These are phyloP conservation scores for Trypanosoma brucei DNA, from an alignment of 208 protist genomes.

Conservation along the genomic window DNA sequence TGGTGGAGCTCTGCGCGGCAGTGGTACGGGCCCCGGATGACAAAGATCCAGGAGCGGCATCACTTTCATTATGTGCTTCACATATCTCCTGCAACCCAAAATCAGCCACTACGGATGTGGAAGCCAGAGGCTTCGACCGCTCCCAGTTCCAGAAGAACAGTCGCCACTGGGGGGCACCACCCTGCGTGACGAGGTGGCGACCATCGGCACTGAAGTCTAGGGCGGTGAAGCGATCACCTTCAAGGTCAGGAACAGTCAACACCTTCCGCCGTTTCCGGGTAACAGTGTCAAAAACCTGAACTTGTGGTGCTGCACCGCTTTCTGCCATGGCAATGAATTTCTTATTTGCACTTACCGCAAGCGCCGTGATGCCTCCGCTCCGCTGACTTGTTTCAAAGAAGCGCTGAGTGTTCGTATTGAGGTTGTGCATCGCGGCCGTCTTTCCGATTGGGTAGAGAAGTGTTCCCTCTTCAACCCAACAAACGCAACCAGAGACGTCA, in stretches of 20 bases:
- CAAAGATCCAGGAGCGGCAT: neutral
- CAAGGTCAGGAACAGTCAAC: constrained; percentile 66
- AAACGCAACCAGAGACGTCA: constrained; percentile 58
- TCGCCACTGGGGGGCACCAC: constrained; percentile 74
- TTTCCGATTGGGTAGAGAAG: constrained; percentile 87
- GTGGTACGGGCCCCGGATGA: neutral
- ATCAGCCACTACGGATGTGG: constrained; percentile 30
- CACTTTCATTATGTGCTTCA: neutral
- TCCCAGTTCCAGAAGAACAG: constrained; percentile 91
- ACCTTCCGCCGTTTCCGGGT: constrained; percentile 85
- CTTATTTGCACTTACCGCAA: constrained; percentile 89
- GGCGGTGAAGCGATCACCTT: constrained; percentile 73
- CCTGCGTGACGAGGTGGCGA: constrained; percentile 85
- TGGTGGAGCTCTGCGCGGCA: neutral
- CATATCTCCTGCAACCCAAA: neutral
- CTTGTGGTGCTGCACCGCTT: constrained; percentile 51
- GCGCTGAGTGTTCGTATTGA: constrained; percentile 73
- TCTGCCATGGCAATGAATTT: constrained; percentile 95
- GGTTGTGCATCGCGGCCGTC: constrained; percentile 74
- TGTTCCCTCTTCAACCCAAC: constrained; percentile 83
- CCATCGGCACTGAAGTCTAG: constrained; percentile 85
- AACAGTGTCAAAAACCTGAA: constrained; percentile 83
- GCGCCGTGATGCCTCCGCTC: constrained; percentile 82
- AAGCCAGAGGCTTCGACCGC: constrained; percentile 81
- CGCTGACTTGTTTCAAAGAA: constrained; percentile 71